Evolutionary conservation across 805 yeast genomes (phyloP).

Genomic region (Yarrowia divulgata): DNA sequence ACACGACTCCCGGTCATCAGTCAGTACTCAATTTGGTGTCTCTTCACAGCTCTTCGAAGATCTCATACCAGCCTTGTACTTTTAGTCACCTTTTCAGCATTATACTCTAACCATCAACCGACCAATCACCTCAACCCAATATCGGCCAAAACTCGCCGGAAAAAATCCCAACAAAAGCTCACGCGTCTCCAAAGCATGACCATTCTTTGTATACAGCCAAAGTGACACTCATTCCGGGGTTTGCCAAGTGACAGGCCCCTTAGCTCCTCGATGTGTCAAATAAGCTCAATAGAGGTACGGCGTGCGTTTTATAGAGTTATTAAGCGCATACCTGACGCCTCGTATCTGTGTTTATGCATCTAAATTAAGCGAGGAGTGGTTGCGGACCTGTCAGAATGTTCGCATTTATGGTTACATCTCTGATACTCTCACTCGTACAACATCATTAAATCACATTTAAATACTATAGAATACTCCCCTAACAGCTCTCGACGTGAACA

Average conservation of each 20-base stretch:
- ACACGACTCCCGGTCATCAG: no score
- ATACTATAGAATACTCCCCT: neutral
- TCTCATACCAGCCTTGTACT: no score
- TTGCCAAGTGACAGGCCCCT: slow-evolving; percentile 1
- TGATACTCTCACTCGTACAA: no score
- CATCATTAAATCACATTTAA: neutral
- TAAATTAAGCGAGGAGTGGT: no score
- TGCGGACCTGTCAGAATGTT: no score
- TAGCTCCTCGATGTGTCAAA: neutral
- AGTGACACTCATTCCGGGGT: neutral
- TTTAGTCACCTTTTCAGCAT: no score
- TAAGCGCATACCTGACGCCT: neutral
- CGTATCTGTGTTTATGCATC: slow-evolving; percentile 3
- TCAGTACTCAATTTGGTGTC: no score
- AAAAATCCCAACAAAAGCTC: neutral
- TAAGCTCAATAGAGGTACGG: slow-evolving; percentile 12
- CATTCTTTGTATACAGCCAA: neutral
- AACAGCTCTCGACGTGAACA: slow-evolving; percentile 23
- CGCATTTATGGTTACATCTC: no score
- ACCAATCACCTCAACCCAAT: no score
- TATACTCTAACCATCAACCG: no score
- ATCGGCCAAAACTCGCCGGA: neutral
- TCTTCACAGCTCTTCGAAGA: no score
- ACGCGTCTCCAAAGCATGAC: neutral
- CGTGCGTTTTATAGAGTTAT: neutral